These are phyloP conservation scores for Diplotaxis tenuifolia DNA, from an alignment of 345 rosid genomes.

Conservation along the genomic window DNA sequence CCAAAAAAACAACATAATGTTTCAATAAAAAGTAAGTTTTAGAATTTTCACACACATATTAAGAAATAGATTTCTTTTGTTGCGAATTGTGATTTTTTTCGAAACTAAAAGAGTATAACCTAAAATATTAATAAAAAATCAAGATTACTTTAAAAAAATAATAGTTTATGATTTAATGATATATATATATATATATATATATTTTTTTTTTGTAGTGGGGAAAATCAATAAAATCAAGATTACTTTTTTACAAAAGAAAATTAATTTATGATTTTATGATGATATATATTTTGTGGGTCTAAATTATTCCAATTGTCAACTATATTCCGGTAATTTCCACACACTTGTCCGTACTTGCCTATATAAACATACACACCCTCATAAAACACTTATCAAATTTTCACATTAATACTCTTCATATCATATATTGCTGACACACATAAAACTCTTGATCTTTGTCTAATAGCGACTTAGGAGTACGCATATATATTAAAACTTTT, in stretches of 20 bases:
- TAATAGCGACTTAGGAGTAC: not conserved
- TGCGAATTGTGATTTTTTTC: too few relatives aligned
- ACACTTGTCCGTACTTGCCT: slow-evolving; percentile 40
- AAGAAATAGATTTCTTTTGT: too few relatives aligned
- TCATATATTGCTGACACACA: slow-evolving; percentile 14
- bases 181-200: too few relatives aligned
- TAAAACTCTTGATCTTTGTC: slow-evolving; percentile 13
- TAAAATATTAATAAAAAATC: not conserved
- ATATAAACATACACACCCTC: slow-evolving; percentile 30
- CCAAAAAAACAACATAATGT: too few relatives aligned
- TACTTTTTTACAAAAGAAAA: not conserved
- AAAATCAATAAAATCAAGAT: too few relatives aligned
- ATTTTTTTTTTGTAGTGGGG: too few relatives aligned
- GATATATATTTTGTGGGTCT: slow-evolving; percentile 17
- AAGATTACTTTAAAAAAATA: too few relatives aligned
- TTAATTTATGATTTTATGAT: slow-evolving; percentile 23
- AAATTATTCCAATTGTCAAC: slow-evolving; percentile 33
- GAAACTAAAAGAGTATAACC: too few relatives aligned
- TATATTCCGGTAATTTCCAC: slow-evolving; percentile 41
- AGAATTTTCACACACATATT: too few relatives aligned
- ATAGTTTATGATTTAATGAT: too few relatives aligned
- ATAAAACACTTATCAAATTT: slow-evolving; percentile 20
- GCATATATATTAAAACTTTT: not conserved
- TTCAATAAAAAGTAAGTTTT: too few relatives aligned
- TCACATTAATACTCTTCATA: slow-evolving; percentile 18